phyloP scores from a whole-genome alignment of 2,329 filamentous ascomycete genomes.

The Gyromitra esculenta region DNA sequence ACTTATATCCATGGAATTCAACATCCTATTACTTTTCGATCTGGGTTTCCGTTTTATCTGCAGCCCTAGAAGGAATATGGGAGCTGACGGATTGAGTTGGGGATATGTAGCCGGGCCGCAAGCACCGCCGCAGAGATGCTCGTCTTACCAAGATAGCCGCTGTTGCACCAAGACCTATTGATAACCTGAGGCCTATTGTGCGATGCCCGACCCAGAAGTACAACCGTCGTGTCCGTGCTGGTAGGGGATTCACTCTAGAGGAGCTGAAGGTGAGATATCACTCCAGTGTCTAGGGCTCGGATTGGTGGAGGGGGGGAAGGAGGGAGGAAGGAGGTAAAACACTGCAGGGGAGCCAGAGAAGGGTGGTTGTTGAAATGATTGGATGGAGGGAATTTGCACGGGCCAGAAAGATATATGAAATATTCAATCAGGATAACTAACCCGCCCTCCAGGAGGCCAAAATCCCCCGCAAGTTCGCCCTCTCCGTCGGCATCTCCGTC shows the following conservation, averaged over 20 bases:
- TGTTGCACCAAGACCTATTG: slow-evolving; percentile 94
- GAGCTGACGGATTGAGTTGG: slow-evolving; percentile 60
- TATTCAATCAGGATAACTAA: slow-evolving; percentile 20
- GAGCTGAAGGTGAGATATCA: slow-evolving; percentile 84
- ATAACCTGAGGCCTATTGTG: slow-evolving; percentile 95
- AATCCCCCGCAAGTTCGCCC: slow-evolving; percentile 91
- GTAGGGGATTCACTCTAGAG: slow-evolving; percentile 95
- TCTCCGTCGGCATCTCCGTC: slow-evolving; percentile 96
- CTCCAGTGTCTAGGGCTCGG: background rate
- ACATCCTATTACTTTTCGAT: slow-evolving; percentile 44
- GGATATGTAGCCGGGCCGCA: slow-evolving; percentile 83
- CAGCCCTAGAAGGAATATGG: slow-evolving; percentile 41
- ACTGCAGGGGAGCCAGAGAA: background rate
- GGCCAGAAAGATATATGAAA: background rate
- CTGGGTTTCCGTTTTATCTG: background rate
- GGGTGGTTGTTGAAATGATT: background rate
- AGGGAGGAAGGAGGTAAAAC: too few relatives aligned
- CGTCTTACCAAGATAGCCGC: slow-evolving; percentile 94
- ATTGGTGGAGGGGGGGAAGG: slow-evolving; percentile 5
- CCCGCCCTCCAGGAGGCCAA: slow-evolving; percentile 77
- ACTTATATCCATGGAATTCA: slow-evolving; percentile 67
- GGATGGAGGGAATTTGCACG: background rate
- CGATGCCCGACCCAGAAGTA: slow-evolving; percentile 98
- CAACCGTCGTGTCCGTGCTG: slow-evolving; percentile 96
- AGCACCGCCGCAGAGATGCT: slow-evolving; percentile 88